Conservation (phyloP, 2,329 filamentous ascomycete species). For the Ophiostoma quercus region DNA sequence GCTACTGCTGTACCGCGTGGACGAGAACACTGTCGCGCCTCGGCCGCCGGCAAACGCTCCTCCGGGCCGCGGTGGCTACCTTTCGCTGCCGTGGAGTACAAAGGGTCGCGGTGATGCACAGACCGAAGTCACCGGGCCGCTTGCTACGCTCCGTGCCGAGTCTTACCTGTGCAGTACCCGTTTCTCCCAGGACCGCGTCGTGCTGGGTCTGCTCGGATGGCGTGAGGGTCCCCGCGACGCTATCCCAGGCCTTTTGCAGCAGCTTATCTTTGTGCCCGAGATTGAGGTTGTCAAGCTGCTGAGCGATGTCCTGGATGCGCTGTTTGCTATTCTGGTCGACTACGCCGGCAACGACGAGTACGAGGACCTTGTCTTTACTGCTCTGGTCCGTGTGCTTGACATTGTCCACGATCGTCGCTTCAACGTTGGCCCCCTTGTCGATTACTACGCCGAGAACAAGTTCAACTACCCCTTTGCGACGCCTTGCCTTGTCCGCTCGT, state of each 20-base stretch:
- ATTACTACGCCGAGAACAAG: slow-evolving; percentile 79
- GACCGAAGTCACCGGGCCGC: slow-evolving; percentile 71
- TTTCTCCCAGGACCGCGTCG: slow-evolving; percentile 85
- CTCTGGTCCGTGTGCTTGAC: slow-evolving; percentile 80
- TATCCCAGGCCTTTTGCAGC: slow-evolving; percentile 67
- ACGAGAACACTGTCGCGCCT: slow-evolving; percentile 75
- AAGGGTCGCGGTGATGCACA: slow-evolving; percentile 60
- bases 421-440: slow-evolving; percentile 83
- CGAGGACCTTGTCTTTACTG: slow-evolving; percentile 87
- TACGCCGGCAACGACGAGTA: slow-evolving; percentile 87
- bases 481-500: slow-evolving; percentile 79
- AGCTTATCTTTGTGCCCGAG: slow-evolving; percentile 88
- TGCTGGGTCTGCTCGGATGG: slow-evolving; percentile 83
- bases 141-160: slow-evolving; percentile 71
- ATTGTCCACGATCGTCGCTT: slow-evolving; percentile 94
- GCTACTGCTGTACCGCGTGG: slow-evolving; percentile 80
- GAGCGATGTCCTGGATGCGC: slow-evolving; percentile 78
- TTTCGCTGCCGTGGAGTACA: slow-evolving; percentile 74
- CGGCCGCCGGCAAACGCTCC: slow-evolving; percentile 41
- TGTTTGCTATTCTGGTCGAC: slow-evolving; percentile 88
- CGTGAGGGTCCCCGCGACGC: slow-evolving; percentile 67
- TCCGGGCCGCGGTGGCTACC: slow-evolving; percentile 73
- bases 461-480: slow-evolving; percentile 95
- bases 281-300: slow-evolving; percentile 96
- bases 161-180: slow-evolving; percentile 91